Evolutionary conservation across 225 moss, liverwort and hornwort genomes (phyloP).

Genomic region (Takakia lepidozioides): DNA sequence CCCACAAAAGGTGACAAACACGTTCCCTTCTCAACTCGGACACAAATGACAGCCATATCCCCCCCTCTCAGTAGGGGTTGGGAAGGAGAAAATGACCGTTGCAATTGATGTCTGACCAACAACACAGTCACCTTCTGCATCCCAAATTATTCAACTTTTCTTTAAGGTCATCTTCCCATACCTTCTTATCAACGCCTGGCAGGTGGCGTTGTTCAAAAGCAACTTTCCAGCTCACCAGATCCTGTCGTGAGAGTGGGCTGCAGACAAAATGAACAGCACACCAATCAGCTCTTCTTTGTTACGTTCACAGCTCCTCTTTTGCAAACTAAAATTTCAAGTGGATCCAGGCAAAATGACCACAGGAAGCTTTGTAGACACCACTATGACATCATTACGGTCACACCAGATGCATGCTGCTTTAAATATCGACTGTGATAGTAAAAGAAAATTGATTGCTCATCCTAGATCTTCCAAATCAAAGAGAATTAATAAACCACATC

Average conservation of each 20-base stretch:
- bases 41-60: not conserved
- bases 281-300: not conserved
- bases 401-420: no score
- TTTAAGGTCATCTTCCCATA: no score
- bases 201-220: slow-evolving; percentile 67
- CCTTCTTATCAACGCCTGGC: slow-evolving; percentile 57
- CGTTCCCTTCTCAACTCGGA: not conserved
- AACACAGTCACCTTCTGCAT: no score
- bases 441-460: not conserved
- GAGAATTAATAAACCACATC: not conserved
- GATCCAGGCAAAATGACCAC: no score
- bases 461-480: no score
- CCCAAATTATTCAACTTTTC: no score
- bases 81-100: not conserved
- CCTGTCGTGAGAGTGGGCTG: slow-evolving; percentile 87
- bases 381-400: no score
- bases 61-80: slow-evolving; percentile 2
- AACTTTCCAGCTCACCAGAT: slow-evolving; percentile 92
- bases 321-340: no score
- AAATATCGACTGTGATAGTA: not conserved
- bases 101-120: no score
- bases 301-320: not conserved
- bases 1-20: no score
- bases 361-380: no score
- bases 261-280: slow-evolving; percentile 9